These are phyloP conservation scores for Phytophthora megakarya DNA, from an alignment of 352 stramenopile species.

Conservation along the genomic window DNA sequence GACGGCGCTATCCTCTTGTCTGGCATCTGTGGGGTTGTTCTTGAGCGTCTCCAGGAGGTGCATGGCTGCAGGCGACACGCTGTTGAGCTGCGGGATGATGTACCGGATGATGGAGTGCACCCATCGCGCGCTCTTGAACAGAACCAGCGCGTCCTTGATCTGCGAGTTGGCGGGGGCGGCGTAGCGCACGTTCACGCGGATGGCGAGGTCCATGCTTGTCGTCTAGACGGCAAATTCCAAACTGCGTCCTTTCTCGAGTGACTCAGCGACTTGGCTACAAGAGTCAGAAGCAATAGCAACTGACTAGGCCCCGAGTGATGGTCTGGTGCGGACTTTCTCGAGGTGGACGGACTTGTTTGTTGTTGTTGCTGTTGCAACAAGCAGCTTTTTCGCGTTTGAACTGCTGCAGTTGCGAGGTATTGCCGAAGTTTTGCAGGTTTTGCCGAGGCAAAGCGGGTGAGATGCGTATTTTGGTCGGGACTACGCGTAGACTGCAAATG, in stretches of 20 bases:
- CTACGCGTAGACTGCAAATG: constrained; percentile 11
- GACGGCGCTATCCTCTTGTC: constrained; percentile 28
- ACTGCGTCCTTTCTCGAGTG: constrained; percentile 32
- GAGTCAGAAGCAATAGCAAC: constrained; percentile 22
- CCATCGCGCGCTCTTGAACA: constrained; percentile 91
- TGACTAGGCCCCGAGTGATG: constrained; percentile 23
- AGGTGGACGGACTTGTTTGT: constrained; percentile 6
- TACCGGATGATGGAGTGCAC: constrained; percentile 91
- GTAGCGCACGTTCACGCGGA: constrained; percentile 90
- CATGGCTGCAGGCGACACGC: constrained; percentile 72
- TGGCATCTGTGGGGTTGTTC: constrained; percentile 34
- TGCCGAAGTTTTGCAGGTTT: constrained; percentile 8
- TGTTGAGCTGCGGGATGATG: constrained; percentile 90
- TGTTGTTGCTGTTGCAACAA: constrained; percentile 27
- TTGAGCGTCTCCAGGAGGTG: constrained; percentile 69
- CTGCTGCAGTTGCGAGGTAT: constrained; percentile 24
- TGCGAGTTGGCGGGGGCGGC: constrained; percentile 82
- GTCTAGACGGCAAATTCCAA: constrained; percentile 7
- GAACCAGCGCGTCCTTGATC: constrained; percentile 84
- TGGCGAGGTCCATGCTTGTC: constrained; percentile 80
- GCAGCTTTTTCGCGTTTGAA: constrained; percentile 34
- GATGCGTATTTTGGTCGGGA: constrained; percentile 40
- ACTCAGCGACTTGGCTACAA: constrained; percentile 22
- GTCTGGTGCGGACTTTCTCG: constrained; percentile 33
- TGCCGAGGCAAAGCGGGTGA: constrained; percentile 30